Conservation (phyloP, 2,329 filamentous ascomycete genomes). For the Phialophora tarda region DNA sequence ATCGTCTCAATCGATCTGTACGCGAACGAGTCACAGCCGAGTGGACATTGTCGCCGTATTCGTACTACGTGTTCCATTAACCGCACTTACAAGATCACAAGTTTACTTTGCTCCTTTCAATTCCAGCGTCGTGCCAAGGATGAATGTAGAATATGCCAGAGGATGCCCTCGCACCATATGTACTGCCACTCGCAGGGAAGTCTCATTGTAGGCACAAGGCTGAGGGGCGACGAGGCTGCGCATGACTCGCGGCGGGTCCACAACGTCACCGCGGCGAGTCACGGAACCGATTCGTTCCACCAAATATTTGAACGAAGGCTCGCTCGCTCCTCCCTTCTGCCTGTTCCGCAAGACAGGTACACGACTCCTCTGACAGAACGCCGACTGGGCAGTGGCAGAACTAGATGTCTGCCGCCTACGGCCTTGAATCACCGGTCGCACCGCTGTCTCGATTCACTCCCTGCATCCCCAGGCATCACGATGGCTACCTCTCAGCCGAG, state of each 20-base stretch:
- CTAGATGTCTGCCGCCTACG: not conserved
- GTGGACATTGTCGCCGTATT: not conserved
- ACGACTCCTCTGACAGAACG: not conserved
- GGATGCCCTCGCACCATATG: too few relatives aligned
- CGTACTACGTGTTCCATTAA: not conserved
- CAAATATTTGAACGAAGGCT: not conserved
- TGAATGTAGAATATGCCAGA: not conserved
- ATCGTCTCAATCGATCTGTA: not conserved
- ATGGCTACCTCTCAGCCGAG: conserved; percentile 24
- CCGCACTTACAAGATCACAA: not conserved
- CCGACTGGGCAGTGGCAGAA: not conserved
- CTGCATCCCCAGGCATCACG: not conserved
- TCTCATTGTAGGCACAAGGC: not conserved
- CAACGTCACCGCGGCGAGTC: not conserved
- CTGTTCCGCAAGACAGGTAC: not conserved
- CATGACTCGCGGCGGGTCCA: not conserved
- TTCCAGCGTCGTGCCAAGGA: not conserved
- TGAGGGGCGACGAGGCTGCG: not conserved
- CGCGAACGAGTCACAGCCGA: not conserved
- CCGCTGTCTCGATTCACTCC: not conserved
- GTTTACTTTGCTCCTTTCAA: not conserved
- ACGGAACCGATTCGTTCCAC: not conserved
- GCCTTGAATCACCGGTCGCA: not conserved
- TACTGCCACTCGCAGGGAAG: too few relatives aligned
- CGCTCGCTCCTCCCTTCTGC: not conserved